phyloP scores from a whole-genome alignment of 768 basidiomycete genomes.

The Termitomyces sp. region DNA sequence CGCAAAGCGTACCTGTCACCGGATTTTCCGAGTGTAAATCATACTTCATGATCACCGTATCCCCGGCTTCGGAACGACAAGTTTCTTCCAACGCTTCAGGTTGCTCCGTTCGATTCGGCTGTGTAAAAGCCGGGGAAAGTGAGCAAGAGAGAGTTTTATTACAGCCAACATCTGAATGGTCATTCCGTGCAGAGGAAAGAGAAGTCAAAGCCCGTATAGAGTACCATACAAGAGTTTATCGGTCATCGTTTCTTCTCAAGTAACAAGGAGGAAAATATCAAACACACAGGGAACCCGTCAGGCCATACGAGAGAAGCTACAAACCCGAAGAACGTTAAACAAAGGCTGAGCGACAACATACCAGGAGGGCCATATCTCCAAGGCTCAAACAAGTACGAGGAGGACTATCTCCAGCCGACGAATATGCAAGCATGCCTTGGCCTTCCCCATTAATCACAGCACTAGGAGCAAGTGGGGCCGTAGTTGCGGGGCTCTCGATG shows the following conservation, averaged over 20 bases:
- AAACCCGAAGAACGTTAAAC: not conserved
- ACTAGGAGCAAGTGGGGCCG: slow-evolving; percentile 3
- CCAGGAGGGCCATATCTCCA: not conserved
- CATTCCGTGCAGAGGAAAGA: not conserved
- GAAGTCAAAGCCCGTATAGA: not conserved
- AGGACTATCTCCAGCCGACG: not conserved
- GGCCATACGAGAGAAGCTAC: not conserved
- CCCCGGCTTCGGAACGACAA: not conserved
- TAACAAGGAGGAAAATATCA: not conserved
- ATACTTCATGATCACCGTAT: not conserved
- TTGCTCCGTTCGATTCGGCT: slow-evolving; percentile 1
- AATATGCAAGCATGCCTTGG: not conserved
- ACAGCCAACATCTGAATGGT: not conserved
- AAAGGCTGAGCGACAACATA: not conserved
- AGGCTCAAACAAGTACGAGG: slow-evolving; percentile 1
- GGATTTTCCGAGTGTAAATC: not conserved
- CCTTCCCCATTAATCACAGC: slow-evolving; percentile 2
- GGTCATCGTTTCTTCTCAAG: not conserved
- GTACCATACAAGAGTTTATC: not conserved
- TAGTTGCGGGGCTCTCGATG: slow-evolving; percentile 4
- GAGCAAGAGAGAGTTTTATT: not conserved
- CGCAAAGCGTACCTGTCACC: not conserved
- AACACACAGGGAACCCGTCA: not conserved
- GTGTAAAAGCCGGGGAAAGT: not conserved
- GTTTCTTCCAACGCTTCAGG: not conserved